A percentile compares a stretch with the other conserved stretches of the same genome.
Conservation (phyloP, 192 early-diverging fungal genomes). For the Pilobolus umbonatus region DNA sequence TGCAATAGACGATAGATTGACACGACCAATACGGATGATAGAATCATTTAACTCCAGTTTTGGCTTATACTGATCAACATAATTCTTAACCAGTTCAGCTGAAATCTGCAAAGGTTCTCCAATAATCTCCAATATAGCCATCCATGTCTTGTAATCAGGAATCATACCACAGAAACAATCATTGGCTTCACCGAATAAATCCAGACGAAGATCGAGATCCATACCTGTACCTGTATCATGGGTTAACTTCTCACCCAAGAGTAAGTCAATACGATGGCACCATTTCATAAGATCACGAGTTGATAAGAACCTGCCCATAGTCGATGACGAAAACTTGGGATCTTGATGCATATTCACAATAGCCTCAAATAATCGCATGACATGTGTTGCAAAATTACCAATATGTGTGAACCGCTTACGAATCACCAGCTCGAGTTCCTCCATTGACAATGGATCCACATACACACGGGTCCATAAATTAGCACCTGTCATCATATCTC, state of each 20-base stretch:
- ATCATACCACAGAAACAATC: conserved; percentile 88
- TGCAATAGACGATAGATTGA: conserved; percentile 39
- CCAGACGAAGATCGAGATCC: conserved; percentile 47
- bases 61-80: conserved; percentile 66
- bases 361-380: conserved; percentile 52
- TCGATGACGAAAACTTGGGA: conserved; percentile 40
- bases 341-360: conserved; percentile 44
- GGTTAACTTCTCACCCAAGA: conserved; percentile 33
- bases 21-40: conserved; percentile 50
- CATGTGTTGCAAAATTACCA: conserved; percentile 41
- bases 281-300: conserved; percentile 90
- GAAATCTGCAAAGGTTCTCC: conserved; percentile 69
- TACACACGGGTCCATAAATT: conserved; percentile 80
- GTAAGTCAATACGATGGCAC: conserved; percentile 68
- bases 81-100: conserved; percentile 61
- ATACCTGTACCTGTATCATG: conserved; percentile 22
- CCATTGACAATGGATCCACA: conserved; percentile 53
- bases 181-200: conserved; percentile 77
- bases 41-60: conserved; percentile 37
- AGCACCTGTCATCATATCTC: conserved; percentile 47
- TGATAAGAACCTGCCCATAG: conserved; percentile 57
- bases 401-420: conserved; percentile 49
- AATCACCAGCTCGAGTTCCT: conserved; percentile 68
- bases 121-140: conserved; percentile 53
- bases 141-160: conserved; percentile 59